These are phyloP conservation scores for Colletotrichum aenigma DNA, from an alignment of 2,329 filamentous ascomycete genomes.

Conservation along the genomic window DNA sequence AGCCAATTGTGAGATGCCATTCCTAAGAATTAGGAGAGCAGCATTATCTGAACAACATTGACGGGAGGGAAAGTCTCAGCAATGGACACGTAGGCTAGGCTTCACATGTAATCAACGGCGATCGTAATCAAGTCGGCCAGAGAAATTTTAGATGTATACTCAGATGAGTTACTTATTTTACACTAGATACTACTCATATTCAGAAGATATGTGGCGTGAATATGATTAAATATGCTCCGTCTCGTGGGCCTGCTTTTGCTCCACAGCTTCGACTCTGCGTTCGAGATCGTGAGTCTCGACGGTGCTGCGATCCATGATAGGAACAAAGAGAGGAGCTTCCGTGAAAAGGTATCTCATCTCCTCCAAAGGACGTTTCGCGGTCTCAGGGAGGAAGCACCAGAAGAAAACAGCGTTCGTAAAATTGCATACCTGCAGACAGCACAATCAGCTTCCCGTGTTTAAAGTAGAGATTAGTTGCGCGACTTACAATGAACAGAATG, in stretches of 20 bases:
- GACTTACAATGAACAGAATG: slow-evolving; percentile 44
- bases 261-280: slow-evolving; percentile 60
- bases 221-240: slow-evolving; percentile 4
- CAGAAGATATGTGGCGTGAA: neutral
- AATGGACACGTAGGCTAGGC: neutral
- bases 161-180: neutral
- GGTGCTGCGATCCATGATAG: slow-evolving; percentile 51
- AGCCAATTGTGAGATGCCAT: neutral
- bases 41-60: neutral
- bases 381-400: slow-evolving; percentile 71
- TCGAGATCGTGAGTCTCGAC: slow-evolving; percentile 57
- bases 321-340: slow-evolving; percentile 69
- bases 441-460: neutral
- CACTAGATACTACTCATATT: neutral
- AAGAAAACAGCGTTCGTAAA: slow-evolving; percentile 56
- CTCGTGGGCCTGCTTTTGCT: slow-evolving; percentile 46
- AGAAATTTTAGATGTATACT: neutral
- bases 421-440: slow-evolving; percentile 57
- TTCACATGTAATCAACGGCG: neutral
- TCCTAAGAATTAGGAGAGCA: neutral
- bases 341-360: slow-evolving; percentile 72
- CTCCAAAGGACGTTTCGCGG: slow-evolving; percentile 66
- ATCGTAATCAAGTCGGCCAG: neutral
- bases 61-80: neutral
- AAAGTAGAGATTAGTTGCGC: neutral